Evolutionary conservation across 2,329 filamentous ascomycete species (phyloP).

Genomic region (Trichoderma koningiopsis): DNA sequence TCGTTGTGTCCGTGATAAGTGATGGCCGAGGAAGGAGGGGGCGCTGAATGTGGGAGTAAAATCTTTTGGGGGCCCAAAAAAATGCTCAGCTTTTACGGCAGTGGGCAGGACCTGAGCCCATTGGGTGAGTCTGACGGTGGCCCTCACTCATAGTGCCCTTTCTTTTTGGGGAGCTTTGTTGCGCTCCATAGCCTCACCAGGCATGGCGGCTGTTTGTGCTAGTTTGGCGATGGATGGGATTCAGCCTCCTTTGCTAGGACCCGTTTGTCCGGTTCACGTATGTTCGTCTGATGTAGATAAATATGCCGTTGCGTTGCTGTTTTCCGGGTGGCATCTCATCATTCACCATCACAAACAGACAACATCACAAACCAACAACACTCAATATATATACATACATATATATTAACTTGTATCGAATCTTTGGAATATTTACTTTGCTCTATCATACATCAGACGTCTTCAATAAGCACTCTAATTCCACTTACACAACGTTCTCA

Average conservation of each 20-base stretch:
- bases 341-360: not conserved
- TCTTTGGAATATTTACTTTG: not conserved
- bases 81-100: conserved; percentile 8
- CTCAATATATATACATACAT: not conserved
- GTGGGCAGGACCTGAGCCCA: conserved; percentile 1
- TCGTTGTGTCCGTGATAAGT: conserved; percentile 5
- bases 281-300: conserved; percentile 9
- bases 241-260: not conserved
- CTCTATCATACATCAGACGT: not conserved
- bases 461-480: not conserved
- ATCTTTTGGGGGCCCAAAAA: not conserved
- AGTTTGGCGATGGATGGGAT: conserved; percentile 5
- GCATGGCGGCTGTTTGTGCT: not conserved
- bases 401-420: not conserved
- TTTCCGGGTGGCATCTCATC: not conserved
- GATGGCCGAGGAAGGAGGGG: conserved; percentile 11
- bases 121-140: not conserved
- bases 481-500: not conserved
- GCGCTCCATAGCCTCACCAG: conserved; percentile 15
- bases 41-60: not conserved
- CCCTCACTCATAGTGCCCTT: not conserved
- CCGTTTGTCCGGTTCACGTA: not conserved
- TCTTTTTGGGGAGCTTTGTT: not conserved
- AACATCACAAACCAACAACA: not conserved
- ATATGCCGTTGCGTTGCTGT: conserved; percentile 11